Conservation (phyloP, 352 stramenopile species). For the Globisporangium apiculatum region DNA sequence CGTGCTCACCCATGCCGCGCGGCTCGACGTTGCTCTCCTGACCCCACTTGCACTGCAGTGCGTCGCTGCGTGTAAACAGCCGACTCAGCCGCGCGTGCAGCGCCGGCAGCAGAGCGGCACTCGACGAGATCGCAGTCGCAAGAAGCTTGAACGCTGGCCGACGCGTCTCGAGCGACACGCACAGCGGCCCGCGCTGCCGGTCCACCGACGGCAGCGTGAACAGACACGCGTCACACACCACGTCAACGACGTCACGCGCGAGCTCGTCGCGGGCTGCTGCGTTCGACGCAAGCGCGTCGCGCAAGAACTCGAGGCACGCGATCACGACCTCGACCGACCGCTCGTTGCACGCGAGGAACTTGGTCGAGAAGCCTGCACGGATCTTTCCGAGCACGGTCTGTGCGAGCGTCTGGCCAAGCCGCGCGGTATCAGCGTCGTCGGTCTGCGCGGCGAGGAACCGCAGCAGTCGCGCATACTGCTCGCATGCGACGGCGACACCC, state of each 20-base stretch:
- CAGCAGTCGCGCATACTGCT: constrained; percentile 69
- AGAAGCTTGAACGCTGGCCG: constrained; percentile 78
- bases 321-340: constrained; percentile 59
- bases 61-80: constrained; percentile 57
- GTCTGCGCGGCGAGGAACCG: constrained; percentile 54
- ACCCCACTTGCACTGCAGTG: constrained; percentile 66
- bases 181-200: constrained; percentile 57
- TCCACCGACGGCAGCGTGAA: constrained; percentile 74
- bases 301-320: constrained; percentile 70
- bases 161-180: constrained; percentile 67
- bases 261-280: constrained; percentile 41
- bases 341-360: constrained; percentile 74
- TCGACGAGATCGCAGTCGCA: constrained; percentile 67
- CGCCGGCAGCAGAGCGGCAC: constrained; percentile 52
- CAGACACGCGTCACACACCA: constrained; percentile 80
- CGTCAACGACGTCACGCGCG: constrained; percentile 58
- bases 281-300: constrained; percentile 59
- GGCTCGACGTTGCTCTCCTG: constrained; percentile 83
- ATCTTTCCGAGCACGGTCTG: constrained; percentile 53
- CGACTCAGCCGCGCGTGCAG: constrained; percentile 45
- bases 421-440: constrained; percentile 23
- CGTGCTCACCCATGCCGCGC: constrained; percentile 72
- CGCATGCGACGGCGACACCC: constrained; percentile 43
- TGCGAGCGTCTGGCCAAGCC: constrained; percentile 47
- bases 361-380: constrained; percentile 61